Base-by-base conservation (phyloP, 2,329 filamentous ascomycete species). In the Calonectria henricotiae region DNA sequence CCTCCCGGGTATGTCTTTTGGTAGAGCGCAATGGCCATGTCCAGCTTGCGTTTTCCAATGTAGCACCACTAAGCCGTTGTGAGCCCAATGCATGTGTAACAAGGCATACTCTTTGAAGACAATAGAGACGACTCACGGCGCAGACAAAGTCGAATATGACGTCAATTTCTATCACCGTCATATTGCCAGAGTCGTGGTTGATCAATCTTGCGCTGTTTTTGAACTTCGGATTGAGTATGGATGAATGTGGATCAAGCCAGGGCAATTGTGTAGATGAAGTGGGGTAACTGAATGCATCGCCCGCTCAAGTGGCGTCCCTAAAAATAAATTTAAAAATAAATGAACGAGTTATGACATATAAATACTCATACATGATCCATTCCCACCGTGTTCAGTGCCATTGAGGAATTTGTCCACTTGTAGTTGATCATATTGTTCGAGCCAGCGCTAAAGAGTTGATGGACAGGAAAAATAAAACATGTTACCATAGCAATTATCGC, bases 1-100 rank as follows among this genome's bases (percentile, higher is more conserved):
- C 80, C 83, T 8, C 78, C 79, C 0, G 83, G 83, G 65, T 84
- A 84, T 1, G 80, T 83, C 63, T 82, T 83, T 25, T 80, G 77
- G 73, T 82, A 84, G 0, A 85, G 76, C 0, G 73, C 47, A 37
- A 85, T 84, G 54, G 83, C 81, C 62, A 69, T 74, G 37, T 84
- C 79, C 1, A 85, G 78, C 30, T 76, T 79, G 30, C 79, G 79
- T 30, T 84, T 81, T 67, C 80, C 82, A 32, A 85, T 82, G 72
- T 83, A 84, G 75, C 83, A 84, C 82, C 81, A 80, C 72, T 80
- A 2, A 4, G 17, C 5, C 32, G 30, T 12, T 47, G 25, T 23
- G 43, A 23, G 25, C 23, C 13, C 35, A 6, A 8, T 13, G 8
- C 35, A 37, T 13, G 3, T 13, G 35, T 13, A 11, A 11, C 11